Evolutionary conservation across 2,329 filamentous ascomycete species (phyloP), one percentile per base, ranked within the genome.

Genomic region (Thelonectria discophora): DNA sequence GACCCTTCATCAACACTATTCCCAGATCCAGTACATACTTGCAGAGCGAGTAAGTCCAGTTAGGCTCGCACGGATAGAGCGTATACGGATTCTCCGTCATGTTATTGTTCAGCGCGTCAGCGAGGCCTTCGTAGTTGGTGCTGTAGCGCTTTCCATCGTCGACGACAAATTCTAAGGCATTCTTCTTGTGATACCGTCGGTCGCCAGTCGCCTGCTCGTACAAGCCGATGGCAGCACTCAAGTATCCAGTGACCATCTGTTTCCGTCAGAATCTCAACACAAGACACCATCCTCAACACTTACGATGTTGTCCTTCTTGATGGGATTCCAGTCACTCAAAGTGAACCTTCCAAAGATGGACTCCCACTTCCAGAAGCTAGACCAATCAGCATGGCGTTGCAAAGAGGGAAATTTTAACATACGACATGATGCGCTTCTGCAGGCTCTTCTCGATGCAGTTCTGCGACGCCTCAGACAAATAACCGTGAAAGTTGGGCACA

Each of bases 331-430:
- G 52, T 63, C 61, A 11, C 56, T 63, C 10, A 63, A 32, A 13
- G 52, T 63, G 34, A 63, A 63, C 11, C 17, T 51, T 24, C 61
- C 61, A 20, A 67, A 61, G 34, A 70, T 52, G 8, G 55, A 60
- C 61, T 70, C 68, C 68, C 68, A 70, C 48, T 68, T 68, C 66
- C 66, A 68, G 45, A 62, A 68, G 13, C 56, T 63, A n/a, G 17
- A n/a, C 5, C 0, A 7, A 34, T 62, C 17, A 62, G 55, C 3
- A 54, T 32, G 10, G 7, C 17, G 15, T 11, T 21, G 12, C 34
- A n/a, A 1, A 11, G 7, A 12, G 11, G 30, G n/a, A 11, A 17
- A 27, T 17, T 12, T 9, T 17, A 30, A 55, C 59, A 40, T 17
- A 63, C 60, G 47, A 58, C 66, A 67, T 67, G 30, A 68, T 62